Evolutionary conservation across 2,329 filamentous ascomycete species (phyloP).

Genomic region (Coniochaeta ligniaria): DNA sequence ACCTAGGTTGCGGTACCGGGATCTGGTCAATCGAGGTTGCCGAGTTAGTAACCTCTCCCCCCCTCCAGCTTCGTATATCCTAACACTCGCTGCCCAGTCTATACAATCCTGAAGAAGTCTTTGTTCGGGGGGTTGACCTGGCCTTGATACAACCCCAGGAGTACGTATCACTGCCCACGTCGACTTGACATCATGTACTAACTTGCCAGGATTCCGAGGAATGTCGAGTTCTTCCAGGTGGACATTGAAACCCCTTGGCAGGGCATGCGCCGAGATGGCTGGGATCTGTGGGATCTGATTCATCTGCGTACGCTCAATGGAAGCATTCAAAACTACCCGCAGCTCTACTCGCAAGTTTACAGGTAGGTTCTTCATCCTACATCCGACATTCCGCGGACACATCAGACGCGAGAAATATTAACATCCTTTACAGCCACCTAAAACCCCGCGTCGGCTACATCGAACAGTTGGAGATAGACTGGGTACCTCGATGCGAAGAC

Average conservation of each 20-base stretch:
- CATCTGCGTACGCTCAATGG: conserved; percentile 76
- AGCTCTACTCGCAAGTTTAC: conserved; percentile 64
- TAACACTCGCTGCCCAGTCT: conserved; percentile 2
- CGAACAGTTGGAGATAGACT: conserved; percentile 88
- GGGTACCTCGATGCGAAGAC: conserved; percentile 65
- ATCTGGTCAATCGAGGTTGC: conserved; percentile 89
- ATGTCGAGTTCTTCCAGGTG: conserved; percentile 60
- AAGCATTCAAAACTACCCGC: conserved; percentile 68
- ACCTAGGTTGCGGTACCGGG: conserved; percentile 78
- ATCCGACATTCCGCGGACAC: background rate
- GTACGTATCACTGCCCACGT: conserved; percentile 24
- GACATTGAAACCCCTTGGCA: conserved; percentile 75
- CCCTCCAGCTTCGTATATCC: background rate
- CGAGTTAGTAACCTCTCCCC: conserved; percentile 43
- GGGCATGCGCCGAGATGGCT: conserved; percentile 42
- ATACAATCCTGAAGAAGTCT: conserved; percentile 22
- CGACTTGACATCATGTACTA: conserved; percentile 7
- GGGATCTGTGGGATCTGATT: conserved; percentile 82
- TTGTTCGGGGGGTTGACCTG: conserved; percentile 54
- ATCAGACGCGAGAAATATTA: conserved; percentile 7
- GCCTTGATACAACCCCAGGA: conserved; percentile 52
- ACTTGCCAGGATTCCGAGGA: conserved; percentile 57
- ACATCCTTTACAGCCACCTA: conserved; percentile 53
- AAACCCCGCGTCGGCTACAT: conserved; percentile 68
- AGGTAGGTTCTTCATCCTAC: conserved; percentile 35